A percentile compares a stretch with the other conserved stretches of the same genome.
These are phyloP conservation scores for Porphyra umbilicalis DNA, from an alignment of 31 red algal genomes.

Conservation along the genomic window DNA sequence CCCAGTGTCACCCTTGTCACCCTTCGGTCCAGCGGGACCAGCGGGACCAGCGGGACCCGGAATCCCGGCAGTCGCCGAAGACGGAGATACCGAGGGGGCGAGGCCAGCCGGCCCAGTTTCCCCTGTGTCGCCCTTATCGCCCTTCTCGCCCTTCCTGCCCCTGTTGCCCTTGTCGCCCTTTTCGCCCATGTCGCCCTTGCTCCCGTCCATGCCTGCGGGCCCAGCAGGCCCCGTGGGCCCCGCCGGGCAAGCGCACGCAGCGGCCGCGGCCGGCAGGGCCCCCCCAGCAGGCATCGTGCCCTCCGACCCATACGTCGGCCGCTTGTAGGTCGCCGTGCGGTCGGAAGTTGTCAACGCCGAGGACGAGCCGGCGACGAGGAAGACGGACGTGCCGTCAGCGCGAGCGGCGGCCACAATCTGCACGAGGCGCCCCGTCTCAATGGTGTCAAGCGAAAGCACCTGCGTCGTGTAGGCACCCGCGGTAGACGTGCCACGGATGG, in stretches of 20 bases:
- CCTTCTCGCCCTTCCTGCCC: no score
- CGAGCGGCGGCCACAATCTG: not conserved
- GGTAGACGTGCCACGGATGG: not conserved
- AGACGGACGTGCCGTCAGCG: not conserved
- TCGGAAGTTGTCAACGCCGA: not conserved
- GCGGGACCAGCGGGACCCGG: no score
- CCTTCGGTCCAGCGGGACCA: no score
- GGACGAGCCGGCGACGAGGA: not conserved
- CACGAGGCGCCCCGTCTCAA: not conserved
- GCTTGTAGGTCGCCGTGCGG: not conserved
- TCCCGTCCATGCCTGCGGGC: no score
- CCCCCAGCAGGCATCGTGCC: no score
- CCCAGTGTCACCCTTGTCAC: no score
- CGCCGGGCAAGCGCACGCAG: not conserved
- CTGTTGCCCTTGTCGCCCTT: no score
- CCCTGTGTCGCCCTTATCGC: no score
- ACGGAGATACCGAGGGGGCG: no score
- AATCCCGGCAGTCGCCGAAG: no score
- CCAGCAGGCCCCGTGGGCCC: not conserved
- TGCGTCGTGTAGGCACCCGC: not conserved
- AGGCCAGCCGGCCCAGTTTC: no score
- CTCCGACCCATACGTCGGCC: not conserved
- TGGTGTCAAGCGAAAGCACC: not conserved
- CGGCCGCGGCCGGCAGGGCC: not conserved
- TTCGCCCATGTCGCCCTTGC: no score